Conservation (phyloP, 2,329 filamentous ascomycete species). For the Tolypocladium tropicale region DNA sequence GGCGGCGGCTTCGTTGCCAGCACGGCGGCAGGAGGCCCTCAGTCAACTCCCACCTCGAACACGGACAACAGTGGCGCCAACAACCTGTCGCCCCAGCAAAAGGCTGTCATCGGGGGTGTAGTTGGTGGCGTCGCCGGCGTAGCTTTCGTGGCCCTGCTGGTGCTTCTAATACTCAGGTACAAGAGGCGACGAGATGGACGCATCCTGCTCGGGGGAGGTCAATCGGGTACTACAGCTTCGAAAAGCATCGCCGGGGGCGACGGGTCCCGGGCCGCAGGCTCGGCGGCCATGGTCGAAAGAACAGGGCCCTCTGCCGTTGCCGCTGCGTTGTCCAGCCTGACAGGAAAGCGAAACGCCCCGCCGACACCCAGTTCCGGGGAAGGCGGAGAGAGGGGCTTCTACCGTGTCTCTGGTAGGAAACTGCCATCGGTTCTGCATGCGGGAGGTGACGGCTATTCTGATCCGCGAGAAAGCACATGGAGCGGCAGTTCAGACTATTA, state of each 20-base stretch:
- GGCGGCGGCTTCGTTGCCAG: neutral
- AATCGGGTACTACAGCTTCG: constrained; percentile 13
- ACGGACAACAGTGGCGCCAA: constrained; percentile 10
- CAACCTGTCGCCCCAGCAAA: constrained; percentile 20
- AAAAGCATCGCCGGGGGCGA: constrained; percentile 2
- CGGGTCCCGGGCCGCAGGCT: constrained; percentile 8
- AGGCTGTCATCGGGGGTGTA: constrained; percentile 43
- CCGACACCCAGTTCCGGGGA: constrained; percentile 18
- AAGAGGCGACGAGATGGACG: constrained; percentile 39
- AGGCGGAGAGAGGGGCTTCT: constrained; percentile 46
- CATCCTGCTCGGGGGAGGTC: constrained; percentile 31
- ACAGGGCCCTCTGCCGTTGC: constrained; percentile 31
- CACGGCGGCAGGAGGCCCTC: constrained; percentile 1
- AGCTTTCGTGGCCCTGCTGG: constrained; percentile 43
- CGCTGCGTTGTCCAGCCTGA: constrained; percentile 35
- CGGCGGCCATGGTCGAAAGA: constrained; percentile 34
- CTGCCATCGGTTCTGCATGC: constrained; percentile 51
- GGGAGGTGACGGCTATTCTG: constrained; percentile 54
- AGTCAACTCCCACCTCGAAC: constrained; percentile 9
- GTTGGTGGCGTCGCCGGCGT: constrained; percentile 48
- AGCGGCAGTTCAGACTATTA: constrained; percentile 43
- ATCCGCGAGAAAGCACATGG: constrained; percentile 31
- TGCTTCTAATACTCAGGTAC: constrained; percentile 44
- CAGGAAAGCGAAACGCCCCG: constrained; percentile 26
- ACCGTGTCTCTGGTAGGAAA: constrained; percentile 55